Evolutionary conservation across 306 rosid genomes (phyloP).

Genomic region (Arachis hypogaea): DNA sequence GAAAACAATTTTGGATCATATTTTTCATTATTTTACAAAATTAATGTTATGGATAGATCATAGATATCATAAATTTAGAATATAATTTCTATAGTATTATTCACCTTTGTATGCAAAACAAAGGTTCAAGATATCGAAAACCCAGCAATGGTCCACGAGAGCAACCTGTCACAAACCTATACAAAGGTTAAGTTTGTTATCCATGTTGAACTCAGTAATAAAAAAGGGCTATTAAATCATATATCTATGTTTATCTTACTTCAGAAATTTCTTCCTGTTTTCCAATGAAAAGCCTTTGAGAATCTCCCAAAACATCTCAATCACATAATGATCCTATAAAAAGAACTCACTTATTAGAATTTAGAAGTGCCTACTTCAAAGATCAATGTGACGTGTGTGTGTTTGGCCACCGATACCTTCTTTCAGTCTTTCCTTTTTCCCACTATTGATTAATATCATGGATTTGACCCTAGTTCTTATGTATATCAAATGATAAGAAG

Average conservation of each 20-base stretch:
- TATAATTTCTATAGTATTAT: not conserved
- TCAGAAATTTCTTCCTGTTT: constrained; percentile 85
- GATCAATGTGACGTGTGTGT: not conserved
- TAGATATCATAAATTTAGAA: not conserved
- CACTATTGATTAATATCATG: not conserved
- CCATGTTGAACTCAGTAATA: constrained; percentile 20
- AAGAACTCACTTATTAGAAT: constrained; percentile 36
- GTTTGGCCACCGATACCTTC: not conserved
- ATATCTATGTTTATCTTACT: constrained; percentile 58
- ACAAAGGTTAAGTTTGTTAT: constrained; percentile 27
- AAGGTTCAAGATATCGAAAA: constrained; percentile 84
- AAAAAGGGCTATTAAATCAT: constrained; percentile 13
- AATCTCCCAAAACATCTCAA: constrained; percentile 93
- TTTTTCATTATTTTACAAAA: not conserved
- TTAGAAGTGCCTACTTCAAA: not conserved
- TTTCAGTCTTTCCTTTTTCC: not conserved
- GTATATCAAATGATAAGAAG: not conserved
- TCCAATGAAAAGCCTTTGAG: constrained; percentile 88
- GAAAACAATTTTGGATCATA: not conserved
- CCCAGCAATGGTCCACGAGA: constrained; percentile 99
- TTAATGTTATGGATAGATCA: not conserved
- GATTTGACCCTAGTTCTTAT: not conserved
- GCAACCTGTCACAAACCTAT: constrained; percentile 98
- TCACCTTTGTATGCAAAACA: constrained; percentile 82
- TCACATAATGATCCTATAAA: constrained; percentile 86